These are phyloP conservation scores for Acacia pycnantha DNA, from an alignment of 331 rosid genomes.

Conservation along the genomic window DNA sequence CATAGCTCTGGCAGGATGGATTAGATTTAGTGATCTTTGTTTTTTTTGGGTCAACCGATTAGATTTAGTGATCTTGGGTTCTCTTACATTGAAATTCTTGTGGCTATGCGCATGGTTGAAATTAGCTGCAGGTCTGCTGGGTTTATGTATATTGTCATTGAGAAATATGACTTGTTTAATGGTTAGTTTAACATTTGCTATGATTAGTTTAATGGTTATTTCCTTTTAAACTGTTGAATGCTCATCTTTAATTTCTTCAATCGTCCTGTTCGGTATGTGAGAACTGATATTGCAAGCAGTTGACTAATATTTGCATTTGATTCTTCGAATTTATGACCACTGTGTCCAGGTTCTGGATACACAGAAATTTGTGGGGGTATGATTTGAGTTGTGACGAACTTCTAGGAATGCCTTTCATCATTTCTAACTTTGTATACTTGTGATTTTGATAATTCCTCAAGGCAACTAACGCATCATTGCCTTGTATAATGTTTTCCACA, in stretches of 20 bases:
- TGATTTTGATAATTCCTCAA: neutral
- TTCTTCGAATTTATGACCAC: neutral
- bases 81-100: neutral
- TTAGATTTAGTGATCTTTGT: neutral
- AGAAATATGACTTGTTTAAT: slow-evolving; percentile 9
- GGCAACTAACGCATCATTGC: neutral
- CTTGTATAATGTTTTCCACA: neutral
- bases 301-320: neutral
- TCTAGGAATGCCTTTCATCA: neutral
- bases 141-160: neutral
- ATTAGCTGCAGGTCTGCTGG: neutral
- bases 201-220: slow-evolving; percentile 6
- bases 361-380: neutral
- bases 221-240: neutral
- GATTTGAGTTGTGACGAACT: neutral
- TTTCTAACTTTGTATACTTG: neutral
- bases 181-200: too few relatives aligned
- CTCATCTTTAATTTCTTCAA: neutral
- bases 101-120: neutral
- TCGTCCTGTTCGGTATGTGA: neutral
- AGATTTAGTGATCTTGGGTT: neutral
- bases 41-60: too few relatives aligned
- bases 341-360: neutral
- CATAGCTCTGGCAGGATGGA: neutral
- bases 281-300: neutral